Conservation (phyloP, 192 early-diverging fungal species). For the Spizellomyces sp. region DNA sequence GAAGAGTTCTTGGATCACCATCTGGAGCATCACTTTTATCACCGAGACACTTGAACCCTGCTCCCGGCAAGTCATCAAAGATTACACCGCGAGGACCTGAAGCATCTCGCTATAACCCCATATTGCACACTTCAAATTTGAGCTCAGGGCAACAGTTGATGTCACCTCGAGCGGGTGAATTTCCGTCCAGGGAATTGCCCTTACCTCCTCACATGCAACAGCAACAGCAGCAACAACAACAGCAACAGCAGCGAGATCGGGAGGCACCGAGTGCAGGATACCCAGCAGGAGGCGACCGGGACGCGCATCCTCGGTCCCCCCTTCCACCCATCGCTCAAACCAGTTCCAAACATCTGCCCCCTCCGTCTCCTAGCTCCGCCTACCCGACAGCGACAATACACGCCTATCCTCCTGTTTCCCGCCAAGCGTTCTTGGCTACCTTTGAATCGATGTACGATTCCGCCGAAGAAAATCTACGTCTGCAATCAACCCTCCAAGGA, state of each 20-base stretch:
- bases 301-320: constrained; percentile 9
- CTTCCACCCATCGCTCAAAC: constrained; percentile 22
- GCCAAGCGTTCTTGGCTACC: constrained; percentile 22
- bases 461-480: constrained; percentile 58
- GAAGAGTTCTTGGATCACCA: background rate
- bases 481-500: constrained; percentile 72
- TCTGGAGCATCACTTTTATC: constrained; percentile 13
- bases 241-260: constrained; percentile 8
- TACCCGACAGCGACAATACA: background rate
- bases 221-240: background rate
- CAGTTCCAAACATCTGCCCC: constrained; percentile 4
- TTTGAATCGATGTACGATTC: constrained; percentile 59
- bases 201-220: constrained; percentile 27
- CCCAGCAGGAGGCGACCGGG: too few species aligned
- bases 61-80: constrained; percentile 19
- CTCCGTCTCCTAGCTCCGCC: constrained; percentile 26
- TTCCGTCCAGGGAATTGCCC: constrained; percentile 40
- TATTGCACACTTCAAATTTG: constrained; percentile 9
- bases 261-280: background rate
- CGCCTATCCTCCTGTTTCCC: constrained; percentile 30
- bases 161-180: constrained; percentile 34
- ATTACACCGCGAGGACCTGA: constrained; percentile 7
- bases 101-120: constrained; percentile 22
- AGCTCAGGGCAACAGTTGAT: constrained; percentile 7
- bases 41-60: constrained; percentile 18